phyloP scores from a whole-genome alignment of 140 eudicot species.

The Bidens hawaiensis region DNA sequence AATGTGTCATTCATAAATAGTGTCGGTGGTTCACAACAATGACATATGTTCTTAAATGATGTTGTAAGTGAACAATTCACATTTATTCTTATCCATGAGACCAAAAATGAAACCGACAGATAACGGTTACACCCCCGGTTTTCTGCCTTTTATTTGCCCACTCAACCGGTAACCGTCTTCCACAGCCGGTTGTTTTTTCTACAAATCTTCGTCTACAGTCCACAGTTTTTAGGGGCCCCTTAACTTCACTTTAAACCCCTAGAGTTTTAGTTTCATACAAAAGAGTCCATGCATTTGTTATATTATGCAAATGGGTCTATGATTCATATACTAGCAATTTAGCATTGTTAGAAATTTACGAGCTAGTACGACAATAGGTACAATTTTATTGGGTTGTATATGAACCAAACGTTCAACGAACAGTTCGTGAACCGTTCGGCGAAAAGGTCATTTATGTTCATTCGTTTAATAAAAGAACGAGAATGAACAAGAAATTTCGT shows the following conservation, averaged over 20 bases:
- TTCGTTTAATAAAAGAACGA: too few species aligned
- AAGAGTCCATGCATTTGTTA: background rate
- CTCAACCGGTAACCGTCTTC: conserved; percentile 14
- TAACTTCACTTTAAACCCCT: conserved; percentile 5
- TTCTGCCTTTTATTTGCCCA: background rate
- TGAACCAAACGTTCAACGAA: too few species aligned
- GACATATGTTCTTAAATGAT: too few species aligned
- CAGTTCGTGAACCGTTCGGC: too few species aligned
- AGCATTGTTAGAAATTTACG: too few species aligned
- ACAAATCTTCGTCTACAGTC: conserved; percentile 25
- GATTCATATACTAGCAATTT: background rate
- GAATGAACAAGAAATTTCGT: too few species aligned
- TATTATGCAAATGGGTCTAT: background rate
- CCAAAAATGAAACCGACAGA: conserved; percentile 16
- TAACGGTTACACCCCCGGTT: conserved; percentile 25
- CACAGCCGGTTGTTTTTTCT: conserved; percentile 42
- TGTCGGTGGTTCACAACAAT: too few species aligned
- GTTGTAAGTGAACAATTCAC: too few species aligned
- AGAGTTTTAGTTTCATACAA: background rate
- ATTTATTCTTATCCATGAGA: background rate
- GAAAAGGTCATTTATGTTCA: too few species aligned
- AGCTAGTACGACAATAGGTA: background rate
- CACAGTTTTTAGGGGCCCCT: conserved; percentile 27
- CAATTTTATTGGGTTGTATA: too few species aligned
- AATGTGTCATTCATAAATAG: too few species aligned